phyloP scores from a whole-genome alignment of 1,139 yeast genomes.

The Fermentozyma sake region DNA sequence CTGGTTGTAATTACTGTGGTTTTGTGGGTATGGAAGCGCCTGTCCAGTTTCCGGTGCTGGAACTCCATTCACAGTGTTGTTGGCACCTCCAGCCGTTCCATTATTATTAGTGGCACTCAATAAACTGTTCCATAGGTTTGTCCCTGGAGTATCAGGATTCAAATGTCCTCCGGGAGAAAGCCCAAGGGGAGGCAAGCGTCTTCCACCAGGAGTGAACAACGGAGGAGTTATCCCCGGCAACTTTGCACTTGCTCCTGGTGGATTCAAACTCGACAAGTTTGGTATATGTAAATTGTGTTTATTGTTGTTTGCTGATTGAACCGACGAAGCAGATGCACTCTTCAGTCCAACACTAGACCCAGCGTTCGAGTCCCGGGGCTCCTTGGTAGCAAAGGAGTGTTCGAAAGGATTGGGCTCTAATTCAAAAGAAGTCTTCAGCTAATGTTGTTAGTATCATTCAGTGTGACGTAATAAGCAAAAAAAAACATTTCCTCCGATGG shows the following conservation, averaged over 20 bases:
- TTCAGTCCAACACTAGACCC: neutral
- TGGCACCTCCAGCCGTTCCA: constrained; percentile 3
- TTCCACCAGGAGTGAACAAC: constrained; percentile 56
- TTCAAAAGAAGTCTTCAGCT: constrained; percentile 55
- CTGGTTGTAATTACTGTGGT: constrained; percentile 18
- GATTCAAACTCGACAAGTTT: constrained; percentile 22
- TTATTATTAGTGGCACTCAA: constrained; percentile 23
- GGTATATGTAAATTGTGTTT: constrained; percentile 35
- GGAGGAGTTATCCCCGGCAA: constrained; percentile 51
- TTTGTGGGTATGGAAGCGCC: constrained; percentile 2
- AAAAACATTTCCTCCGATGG: too few species aligned
- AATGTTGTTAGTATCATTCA: constrained; percentile 16
- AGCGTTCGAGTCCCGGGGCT: constrained; percentile 10
- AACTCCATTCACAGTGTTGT: too few species aligned
- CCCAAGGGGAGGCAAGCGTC: constrained; percentile 54
- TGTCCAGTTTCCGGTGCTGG: constrained; percentile 1
- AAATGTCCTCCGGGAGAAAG: constrained; percentile 33
- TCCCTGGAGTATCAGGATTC: constrained; percentile 48
- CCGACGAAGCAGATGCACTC: neutral
- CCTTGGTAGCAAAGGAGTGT: constrained; percentile 76
- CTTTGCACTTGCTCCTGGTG: constrained; percentile 17
- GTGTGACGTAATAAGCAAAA: constrained; percentile 15
- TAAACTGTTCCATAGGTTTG: constrained; percentile 45
- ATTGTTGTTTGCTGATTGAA: constrained; percentile 21
- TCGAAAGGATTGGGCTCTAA: constrained; percentile 96